These are phyloP conservation scores for Digitaria exilis DNA, from an alignment of 202 grass and related monocot species.

Conservation along the genomic window DNA sequence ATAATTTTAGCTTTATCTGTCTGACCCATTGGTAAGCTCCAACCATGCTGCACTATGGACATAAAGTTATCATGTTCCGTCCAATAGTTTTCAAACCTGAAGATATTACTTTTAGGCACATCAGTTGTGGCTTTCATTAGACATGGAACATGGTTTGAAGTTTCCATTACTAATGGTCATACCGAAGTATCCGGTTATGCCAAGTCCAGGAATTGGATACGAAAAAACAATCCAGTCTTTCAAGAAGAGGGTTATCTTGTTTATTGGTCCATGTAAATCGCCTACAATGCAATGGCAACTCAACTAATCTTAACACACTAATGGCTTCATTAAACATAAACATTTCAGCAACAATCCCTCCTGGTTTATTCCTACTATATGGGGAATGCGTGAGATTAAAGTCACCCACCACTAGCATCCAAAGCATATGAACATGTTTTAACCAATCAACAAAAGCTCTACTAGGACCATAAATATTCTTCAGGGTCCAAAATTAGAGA, in stretches of 20 bases:
- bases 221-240: neutral
- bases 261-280: neutral
- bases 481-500: no score
- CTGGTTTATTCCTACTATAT: neutral
- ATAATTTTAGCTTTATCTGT: neutral
- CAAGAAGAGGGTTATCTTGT: neutral
- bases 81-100: neutral
- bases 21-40: neutral
- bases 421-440: neutral
- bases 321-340: neutral
- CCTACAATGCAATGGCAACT: no score
- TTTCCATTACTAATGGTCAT: neutral
- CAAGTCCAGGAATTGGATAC: no score
- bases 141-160: neutral
- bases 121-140: fast-evolving
- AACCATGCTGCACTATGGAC: neutral
- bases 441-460: no score
- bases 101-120: fast-evolving
- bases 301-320: neutral
- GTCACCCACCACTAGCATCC: neutral
- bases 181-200: neutral
- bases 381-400: no score
- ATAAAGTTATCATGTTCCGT: neutral
- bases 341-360: neutral
- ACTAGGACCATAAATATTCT: no score